Evolutionary conservation across 2,329 filamentous ascomycete genomes (phyloP).

Genomic region (Fusarium pseudonygamai): DNA sequence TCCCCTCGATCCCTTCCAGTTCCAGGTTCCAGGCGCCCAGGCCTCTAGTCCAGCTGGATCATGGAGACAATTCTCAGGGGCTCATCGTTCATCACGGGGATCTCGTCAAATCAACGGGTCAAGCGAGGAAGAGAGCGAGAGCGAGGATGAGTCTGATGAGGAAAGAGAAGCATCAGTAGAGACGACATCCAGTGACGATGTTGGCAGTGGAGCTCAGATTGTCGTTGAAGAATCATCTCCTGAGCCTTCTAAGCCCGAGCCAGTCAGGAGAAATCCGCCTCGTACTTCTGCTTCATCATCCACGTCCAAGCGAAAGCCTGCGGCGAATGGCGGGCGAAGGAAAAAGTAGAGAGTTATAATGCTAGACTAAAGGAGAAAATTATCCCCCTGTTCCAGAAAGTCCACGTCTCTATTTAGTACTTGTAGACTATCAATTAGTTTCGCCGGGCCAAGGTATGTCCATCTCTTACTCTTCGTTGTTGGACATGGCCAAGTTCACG

Average conservation of each 20-base stretch:
- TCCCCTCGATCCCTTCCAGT: conserved; percentile 61
- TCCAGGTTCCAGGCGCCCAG: conserved; percentile 59
- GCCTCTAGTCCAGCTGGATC: conserved; percentile 47
- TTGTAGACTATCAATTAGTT: conserved; percentile 28
- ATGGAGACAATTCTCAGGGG: conserved; percentile 51
- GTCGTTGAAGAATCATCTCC: conserved; percentile 47
- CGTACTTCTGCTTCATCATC: conserved; percentile 43
- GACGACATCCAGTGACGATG: conserved; percentile 51
- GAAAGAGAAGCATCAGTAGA: conserved; percentile 43
- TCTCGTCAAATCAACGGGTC: conserved; percentile 45
- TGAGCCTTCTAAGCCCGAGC: conserved; percentile 40
- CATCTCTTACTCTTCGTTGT: neutral
- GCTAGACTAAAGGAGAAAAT: conserved; percentile 12
- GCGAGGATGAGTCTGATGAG: conserved; percentile 40
- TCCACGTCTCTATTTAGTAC: conserved; percentile 11
- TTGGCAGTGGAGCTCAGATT: conserved; percentile 49
- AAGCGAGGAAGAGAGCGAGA: conserved; percentile 50
- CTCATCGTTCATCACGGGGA: conserved; percentile 42
- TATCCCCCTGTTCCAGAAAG: conserved; percentile 4
- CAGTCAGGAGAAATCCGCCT: conserved; percentile 52
- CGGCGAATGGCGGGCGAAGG: conserved; percentile 45
- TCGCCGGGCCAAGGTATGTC: conserved; percentile 14
- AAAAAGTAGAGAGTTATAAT: conserved; percentile 44
- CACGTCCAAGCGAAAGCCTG: conserved; percentile 53
- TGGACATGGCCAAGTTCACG: neutral